A percentile compares a stretch with the other conserved stretches of the same genome.
These are phyloP conservation scores for Pugionium cornutum DNA, from an alignment of 345 rosid genomes.

Conservation along the genomic window DNA sequence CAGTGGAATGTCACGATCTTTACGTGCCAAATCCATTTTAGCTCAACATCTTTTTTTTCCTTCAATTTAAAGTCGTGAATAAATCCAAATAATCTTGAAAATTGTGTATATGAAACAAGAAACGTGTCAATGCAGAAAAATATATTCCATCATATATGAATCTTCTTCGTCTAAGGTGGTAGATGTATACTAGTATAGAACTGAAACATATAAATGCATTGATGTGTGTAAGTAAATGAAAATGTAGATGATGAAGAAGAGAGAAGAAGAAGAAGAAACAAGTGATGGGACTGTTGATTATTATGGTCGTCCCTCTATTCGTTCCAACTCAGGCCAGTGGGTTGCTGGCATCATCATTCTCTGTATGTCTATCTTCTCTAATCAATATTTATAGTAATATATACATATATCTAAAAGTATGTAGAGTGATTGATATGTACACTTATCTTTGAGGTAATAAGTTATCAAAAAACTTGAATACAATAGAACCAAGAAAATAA, in stretches of 20 bases:
- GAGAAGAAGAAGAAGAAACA: constrained; percentile 49
- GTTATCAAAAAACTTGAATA: constrained; percentile 34
- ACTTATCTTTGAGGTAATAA: constrained; percentile 39
- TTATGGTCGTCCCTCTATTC: constrained; percentile 68
- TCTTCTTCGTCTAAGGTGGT: constrained; percentile 4
- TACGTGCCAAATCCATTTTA: constrained; percentile 31
- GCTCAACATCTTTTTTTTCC: constrained; percentile 22
- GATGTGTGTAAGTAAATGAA: constrained; percentile 32
- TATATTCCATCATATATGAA: too few relatives aligned
- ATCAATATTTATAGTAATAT: too few relatives aligned
- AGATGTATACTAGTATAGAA: constrained; percentile 3
- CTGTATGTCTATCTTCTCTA: constrained; percentile 47
- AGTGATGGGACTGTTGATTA: constrained; percentile 75
- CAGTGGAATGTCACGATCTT: constrained; percentile 38
- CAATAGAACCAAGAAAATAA: constrained; percentile 4
- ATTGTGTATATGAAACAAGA: constrained; percentile 3
- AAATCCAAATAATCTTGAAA: constrained; percentile 33
- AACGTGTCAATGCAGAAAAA: constrained; percentile 38
- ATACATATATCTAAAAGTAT: constrained; percentile 36
- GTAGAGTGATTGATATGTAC: constrained; percentile 29
- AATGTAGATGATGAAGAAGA: constrained; percentile 50
- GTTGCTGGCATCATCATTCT: constrained; percentile 74
- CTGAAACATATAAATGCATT: neutral
- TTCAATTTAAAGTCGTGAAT: constrained; percentile 17
- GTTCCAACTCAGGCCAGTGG: constrained; percentile 70